A percentile compares a stretch with the other conserved stretches of the same genome.
Evolutionary conservation across 2,329 filamentous ascomycete genomes (phyloP).

Genomic region (Bertia moriformis): DNA sequence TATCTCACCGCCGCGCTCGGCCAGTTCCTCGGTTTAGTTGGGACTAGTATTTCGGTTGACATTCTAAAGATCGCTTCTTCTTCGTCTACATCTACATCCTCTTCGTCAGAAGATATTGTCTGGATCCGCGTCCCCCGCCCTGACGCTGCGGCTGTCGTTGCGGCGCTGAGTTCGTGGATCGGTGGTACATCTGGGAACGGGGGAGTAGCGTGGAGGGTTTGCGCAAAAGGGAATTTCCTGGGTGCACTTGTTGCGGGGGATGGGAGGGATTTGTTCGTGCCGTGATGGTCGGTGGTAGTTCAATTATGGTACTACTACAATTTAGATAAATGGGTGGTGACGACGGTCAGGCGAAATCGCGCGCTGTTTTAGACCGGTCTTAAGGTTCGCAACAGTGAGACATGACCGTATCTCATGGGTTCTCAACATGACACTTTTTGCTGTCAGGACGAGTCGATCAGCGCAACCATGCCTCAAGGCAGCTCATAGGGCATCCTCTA

Average conservation of each 20-base stretch:
- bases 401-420: no score
- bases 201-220: slow-evolving; percentile 19
- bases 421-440: no score
- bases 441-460: no score
- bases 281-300: no score
- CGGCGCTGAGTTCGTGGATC: slow-evolving; percentile 28
- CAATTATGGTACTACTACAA: not conserved
- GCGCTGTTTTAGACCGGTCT: no score
- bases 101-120: slow-evolving; percentile 6
- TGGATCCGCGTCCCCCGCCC: slow-evolving; percentile 28
- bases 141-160: slow-evolving; percentile 23
- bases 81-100: slow-evolving; percentile 4
- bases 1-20: slow-evolving; percentile 26
- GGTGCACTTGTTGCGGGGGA: slow-evolving; percentile 16
- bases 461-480: no score
- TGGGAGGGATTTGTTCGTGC: slow-evolving; percentile 11
- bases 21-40: slow-evolving; percentile 27
- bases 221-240: slow-evolving; percentile 19
- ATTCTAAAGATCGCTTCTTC: slow-evolving; percentile 19
- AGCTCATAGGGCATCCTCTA: no score
- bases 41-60: slow-evolving; percentile 28
- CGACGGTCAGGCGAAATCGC: no score
- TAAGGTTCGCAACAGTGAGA: no score
- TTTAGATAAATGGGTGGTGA: no score
- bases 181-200: slow-evolving; percentile 9